These are phyloP conservation scores for Trichomonas tenax DNA, from an alignment of 208 protist species.

Conservation along the genomic window DNA sequence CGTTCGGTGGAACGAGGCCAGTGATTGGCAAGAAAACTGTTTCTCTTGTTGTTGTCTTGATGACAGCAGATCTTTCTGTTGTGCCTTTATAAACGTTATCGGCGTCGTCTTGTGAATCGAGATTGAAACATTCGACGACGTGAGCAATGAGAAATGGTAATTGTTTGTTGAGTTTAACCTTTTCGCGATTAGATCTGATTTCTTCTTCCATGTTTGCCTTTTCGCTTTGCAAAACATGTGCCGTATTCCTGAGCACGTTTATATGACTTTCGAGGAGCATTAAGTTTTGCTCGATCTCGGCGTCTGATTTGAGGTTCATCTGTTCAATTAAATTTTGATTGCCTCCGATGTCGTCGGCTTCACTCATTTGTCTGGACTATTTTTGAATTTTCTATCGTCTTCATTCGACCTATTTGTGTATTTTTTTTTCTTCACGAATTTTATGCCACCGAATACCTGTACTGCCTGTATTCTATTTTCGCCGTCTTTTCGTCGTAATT, in stretches of 20 bases:
- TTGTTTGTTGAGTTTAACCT: slow-evolving; percentile 74
- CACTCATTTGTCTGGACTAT: neutral
- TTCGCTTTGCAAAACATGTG: neutral
- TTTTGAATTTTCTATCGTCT: neutral
- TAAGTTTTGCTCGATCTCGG: neutral
- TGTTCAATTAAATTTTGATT: neutral
- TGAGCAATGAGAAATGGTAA: slow-evolving; percentile 75
- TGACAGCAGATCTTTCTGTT: slow-evolving; percentile 79
- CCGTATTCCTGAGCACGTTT: neutral
- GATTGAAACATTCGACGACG: slow-evolving; percentile 60
- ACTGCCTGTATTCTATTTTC: too few species aligned
- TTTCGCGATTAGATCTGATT: slow-evolving; percentile 59
- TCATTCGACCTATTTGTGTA: neutral
- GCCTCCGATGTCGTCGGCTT: neutral
- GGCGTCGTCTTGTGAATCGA: slow-evolving; percentile 44
- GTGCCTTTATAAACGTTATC: slow-evolving; percentile 53
- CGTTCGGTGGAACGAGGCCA: slow-evolving; percentile 88
- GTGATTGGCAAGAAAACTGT: slow-evolving; percentile 96
- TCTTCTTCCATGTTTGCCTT: neutral
- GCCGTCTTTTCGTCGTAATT: too few species aligned
- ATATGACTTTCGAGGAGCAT: neutral
- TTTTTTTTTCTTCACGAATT: too few species aligned
- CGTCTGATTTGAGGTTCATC: neutral
- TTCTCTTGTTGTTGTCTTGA: slow-evolving; percentile 94
- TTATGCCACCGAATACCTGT: too few species aligned